phyloP scores from a whole-genome alignment of 2,329 filamentous ascomycete species.

The Talaromyces funiculosus region DNA sequence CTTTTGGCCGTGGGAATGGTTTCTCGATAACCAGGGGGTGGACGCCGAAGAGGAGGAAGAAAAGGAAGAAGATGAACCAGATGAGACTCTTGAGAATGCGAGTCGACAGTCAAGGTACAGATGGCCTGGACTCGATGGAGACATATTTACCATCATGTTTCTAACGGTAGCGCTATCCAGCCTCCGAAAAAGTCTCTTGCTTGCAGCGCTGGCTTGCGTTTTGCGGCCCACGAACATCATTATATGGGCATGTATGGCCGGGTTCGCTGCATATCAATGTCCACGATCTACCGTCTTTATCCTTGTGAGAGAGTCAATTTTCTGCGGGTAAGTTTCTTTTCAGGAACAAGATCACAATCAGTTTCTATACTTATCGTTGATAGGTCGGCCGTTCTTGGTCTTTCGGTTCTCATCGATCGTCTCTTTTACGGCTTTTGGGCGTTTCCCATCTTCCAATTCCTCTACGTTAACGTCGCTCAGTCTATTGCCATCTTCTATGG shows the following conservation, averaged over 20 bases:
- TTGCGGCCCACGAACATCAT: constrained; percentile 84
- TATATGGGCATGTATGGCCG: constrained; percentile 69
- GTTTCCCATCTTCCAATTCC: constrained; percentile 78
- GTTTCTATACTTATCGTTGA: background rate
- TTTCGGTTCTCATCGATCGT: constrained; percentile 65
- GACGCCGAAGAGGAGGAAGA: constrained; percentile 36
- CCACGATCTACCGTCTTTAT: constrained; percentile 42
- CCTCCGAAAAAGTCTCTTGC: constrained; percentile 59
- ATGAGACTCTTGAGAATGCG: constrained; percentile 10
- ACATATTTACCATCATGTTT: constrained; percentile 15
- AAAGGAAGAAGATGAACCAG: constrained; percentile 3
- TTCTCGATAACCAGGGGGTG: constrained; percentile 42
- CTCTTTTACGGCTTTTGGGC: constrained; percentile 81
- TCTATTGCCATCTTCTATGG: constrained; percentile 91
- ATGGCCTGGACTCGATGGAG: constrained; percentile 11
- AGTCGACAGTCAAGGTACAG: constrained; percentile 24
- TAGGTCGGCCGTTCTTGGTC: constrained; percentile 53
- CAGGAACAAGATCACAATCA: background rate
- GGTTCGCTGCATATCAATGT: constrained; percentile 47
- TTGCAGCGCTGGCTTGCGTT: constrained; percentile 77
- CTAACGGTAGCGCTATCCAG: constrained; percentile 31
- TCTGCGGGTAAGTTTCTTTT: constrained; percentile 51
- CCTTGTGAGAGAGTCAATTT: constrained; percentile 57
- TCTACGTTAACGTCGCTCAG: constrained; percentile 85
- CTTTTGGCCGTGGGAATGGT: constrained; percentile 80